Evolutionary conservation across 768 basidiomycete genomes (phyloP).

Genomic region (Dioszegia crocea): DNA sequence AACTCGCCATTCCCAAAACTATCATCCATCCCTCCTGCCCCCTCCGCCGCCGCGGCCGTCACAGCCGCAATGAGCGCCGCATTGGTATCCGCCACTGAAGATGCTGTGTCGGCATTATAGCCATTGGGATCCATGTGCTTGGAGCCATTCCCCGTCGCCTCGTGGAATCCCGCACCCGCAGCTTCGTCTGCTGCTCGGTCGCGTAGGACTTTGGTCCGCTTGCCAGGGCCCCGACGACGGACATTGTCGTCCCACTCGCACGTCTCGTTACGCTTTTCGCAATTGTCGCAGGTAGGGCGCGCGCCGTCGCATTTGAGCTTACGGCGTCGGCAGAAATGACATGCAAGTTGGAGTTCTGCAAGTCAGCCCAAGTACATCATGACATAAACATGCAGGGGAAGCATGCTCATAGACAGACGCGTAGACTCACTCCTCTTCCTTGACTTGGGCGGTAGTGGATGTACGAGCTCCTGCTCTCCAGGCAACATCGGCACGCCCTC

Average conservation of each 20-base stretch:
- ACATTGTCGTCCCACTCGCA: constrained; percentile 49
- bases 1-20: not conserved
- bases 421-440: constrained; percentile 10
- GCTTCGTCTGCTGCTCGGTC: constrained; percentile 33
- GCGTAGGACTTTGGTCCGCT: constrained; percentile 45
- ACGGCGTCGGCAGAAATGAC: constrained; percentile 50
- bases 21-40: constrained; percentile 1
- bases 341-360: constrained; percentile 37
- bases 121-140: not conserved
- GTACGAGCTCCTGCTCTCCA: not conserved
- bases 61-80: constrained; percentile 9
- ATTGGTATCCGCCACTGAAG: constrained; percentile 9
- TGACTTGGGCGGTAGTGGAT: not conserved
- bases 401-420: too few species aligned
- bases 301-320: constrained; percentile 51
- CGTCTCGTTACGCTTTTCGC: constrained; percentile 35
- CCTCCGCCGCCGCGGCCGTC: constrained; percentile 8
- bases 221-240: constrained; percentile 50
- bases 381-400: not conserved
- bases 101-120: not conserved
- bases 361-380: not conserved
- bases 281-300: constrained; percentile 48
- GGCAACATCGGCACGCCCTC: not conserved
- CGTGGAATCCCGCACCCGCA: constrained; percentile 25
- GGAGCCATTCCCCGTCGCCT: not conserved